Conservation (phyloP, 2,329 filamentous ascomycete species). For the Scedosporium apiospermum region DNA sequence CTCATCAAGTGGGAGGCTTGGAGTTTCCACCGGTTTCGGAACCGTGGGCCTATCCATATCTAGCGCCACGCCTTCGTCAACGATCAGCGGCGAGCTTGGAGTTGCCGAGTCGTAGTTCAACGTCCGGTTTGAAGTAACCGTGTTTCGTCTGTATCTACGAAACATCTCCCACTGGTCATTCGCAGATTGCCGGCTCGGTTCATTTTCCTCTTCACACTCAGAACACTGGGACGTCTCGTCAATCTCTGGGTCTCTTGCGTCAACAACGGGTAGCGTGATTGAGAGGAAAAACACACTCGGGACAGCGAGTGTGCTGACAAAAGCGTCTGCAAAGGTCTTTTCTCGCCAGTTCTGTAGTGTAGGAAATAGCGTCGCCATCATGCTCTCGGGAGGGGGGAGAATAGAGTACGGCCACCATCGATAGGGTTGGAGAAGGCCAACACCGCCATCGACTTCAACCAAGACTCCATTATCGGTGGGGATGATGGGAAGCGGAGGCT, state of each 20-base stretch:
- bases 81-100: not conserved
- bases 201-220: not conserved
- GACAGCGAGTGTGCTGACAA: slow-evolving; percentile 73
- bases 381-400: slow-evolving; percentile 61
- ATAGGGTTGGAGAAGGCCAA: not conserved
- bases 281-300: slow-evolving; percentile 85
- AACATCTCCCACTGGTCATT: slow-evolving; percentile 48
- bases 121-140: slow-evolving; percentile 7
- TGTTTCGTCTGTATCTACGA: slow-evolving; percentile 32
- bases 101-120: not conserved
- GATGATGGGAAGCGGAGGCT: slow-evolving; percentile 4
- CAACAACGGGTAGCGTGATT: slow-evolving; percentile 84
- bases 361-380: slow-evolving; percentile 73
- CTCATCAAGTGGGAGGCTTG: not conserved
- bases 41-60: not conserved
- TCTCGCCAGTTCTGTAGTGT: slow-evolving; percentile 73
- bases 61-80: not conserved
- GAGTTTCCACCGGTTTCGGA: not conserved
- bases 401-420: slow-evolving; percentile 75
- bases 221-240: not conserved
- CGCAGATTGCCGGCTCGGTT: not conserved
- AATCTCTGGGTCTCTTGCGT: slow-evolving; percentile 31
- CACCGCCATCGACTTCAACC: not conserved
- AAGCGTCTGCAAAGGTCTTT: slow-evolving; percentile 77
- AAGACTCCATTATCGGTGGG: not conserved